A percentile compares a stretch with the other conserved stretches of the same genome.
Evolutionary conservation across 495 filamentous ascomycete genomes (phyloP).

Genomic region (Thozetella sp.): DNA sequence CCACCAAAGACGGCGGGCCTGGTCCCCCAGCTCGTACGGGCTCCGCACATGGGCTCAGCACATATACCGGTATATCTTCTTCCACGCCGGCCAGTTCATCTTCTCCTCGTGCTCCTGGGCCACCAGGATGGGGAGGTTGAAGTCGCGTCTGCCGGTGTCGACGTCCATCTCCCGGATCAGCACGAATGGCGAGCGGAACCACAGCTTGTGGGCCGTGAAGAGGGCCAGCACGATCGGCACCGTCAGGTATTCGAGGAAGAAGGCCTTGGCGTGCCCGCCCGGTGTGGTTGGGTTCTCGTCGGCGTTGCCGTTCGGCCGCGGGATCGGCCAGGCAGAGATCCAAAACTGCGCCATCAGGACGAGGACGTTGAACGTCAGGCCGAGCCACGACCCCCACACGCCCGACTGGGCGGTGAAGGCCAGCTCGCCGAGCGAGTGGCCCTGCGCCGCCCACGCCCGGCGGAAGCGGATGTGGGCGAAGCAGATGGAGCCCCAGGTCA

Average conservation of each 20-base stretch:
- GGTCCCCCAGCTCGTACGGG: too few relatives aligned
- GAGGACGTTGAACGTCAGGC: constrained; percentile 75
- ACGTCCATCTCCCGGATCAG: constrained; percentile 77
- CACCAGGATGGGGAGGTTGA: constrained; percentile 75
- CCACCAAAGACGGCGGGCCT: too few relatives aligned
- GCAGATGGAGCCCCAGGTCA: constrained; percentile 94
- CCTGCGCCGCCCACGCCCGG: constrained; percentile 69
- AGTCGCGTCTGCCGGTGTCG: constrained; percentile 82
- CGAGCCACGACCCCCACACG: constrained; percentile 80
- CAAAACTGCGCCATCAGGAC: constrained; percentile 95
- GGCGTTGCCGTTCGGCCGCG: constrained; percentile 41
- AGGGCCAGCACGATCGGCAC: constrained; percentile 76
- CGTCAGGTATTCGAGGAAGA: constrained; percentile 83
- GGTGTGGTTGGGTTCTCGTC: constrained; percentile 33
- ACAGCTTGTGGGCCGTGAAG: constrained; percentile 82
- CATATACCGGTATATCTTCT: constrained; percentile 66
- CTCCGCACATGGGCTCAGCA: too few relatives aligned
- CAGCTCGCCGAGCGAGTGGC: constrained; percentile 72
- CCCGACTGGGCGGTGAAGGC: constrained; percentile 82
- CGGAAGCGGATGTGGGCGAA: constrained; percentile 92
- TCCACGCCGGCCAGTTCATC: constrained; percentile 80
- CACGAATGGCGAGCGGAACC: constrained; percentile 69
- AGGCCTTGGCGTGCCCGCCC: constrained; percentile 25
- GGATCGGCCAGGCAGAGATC: constrained; percentile 82
- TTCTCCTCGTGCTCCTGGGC: constrained; percentile 76